These are phyloP conservation scores for Rhizophora mangle DNA, from an alignment of 345 rosid species.

Conservation along the genomic window DNA sequence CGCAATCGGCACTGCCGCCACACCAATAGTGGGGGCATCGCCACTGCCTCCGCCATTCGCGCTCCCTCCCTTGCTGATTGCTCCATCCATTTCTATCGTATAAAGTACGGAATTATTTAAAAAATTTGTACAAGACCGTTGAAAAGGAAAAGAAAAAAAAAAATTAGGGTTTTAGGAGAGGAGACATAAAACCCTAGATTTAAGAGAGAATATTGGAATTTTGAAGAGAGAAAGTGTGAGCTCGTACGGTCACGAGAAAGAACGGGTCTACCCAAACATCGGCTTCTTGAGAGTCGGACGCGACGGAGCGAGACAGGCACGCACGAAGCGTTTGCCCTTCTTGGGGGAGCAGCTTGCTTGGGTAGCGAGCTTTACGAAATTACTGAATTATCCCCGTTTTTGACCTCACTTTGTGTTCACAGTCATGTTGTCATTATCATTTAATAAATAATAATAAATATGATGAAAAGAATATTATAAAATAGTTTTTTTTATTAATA, in stretches of 20 bases:
- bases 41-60: slow-evolving; percentile 12
- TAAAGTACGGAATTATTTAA: not conserved
- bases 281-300: not conserved
- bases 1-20: slow-evolving; percentile 33
- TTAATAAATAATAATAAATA: too few relatives aligned
- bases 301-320: slow-evolving; percentile 4
- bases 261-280: not conserved
- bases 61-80: not conserved
- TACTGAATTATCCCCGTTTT: not conserved
- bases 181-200: slow-evolving; percentile 13
- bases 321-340: not conserved
- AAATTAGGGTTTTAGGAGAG: slow-evolving; percentile 11
- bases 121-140: not conserved
- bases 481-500: too few relatives aligned
- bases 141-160: too few relatives aligned
- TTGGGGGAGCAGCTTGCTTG: not conserved
- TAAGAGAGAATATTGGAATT: not conserved
- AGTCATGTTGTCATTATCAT: too few relatives aligned
- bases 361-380: not conserved
- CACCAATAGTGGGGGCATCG: slow-evolving; percentile 24
- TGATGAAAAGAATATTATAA: too few relatives aligned
- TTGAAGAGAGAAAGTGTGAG: not conserved
- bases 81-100: slow-evolving; percentile 7
- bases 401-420: too few relatives aligned
- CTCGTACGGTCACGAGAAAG: slow-evolving; percentile 13